A percentile compares a stretch with the other conserved stretches of the same genome.
Evolutionary conservation across 768 basidiomycete genomes (phyloP).

Genomic region (Pisolithus marmoratus): DNA sequence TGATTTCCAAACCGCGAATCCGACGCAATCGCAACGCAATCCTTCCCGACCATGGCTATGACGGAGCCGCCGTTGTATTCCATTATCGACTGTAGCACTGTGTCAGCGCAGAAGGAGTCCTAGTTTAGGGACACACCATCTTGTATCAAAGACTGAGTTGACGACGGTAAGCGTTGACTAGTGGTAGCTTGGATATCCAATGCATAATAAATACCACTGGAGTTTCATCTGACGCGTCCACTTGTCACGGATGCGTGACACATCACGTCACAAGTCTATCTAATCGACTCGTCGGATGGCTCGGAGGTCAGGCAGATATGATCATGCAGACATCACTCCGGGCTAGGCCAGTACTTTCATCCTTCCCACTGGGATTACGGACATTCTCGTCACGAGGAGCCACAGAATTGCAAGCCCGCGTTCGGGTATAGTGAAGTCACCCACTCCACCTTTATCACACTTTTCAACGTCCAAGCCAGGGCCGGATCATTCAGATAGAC

Average conservation of each 20-base stretch:
- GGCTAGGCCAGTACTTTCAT: not conserved
- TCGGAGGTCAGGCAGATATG: no score
- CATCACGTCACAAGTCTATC: not conserved
- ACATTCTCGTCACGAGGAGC: constrained; percentile 2
- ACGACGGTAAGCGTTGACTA: not conserved
- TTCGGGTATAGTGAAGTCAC: constrained; percentile 13
- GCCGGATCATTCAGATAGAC: constrained; percentile 53
- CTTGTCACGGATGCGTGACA: constrained; percentile 11
- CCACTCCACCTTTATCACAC: not conserved
- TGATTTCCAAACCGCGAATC: constrained; percentile 90
- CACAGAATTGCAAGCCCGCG: constrained; percentile 10
- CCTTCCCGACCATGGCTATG: constrained; percentile 98
- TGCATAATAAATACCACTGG: no score
- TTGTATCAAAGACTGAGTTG: constrained; percentile 12
- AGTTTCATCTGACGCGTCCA: constrained; percentile 19
- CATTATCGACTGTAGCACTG: constrained; percentile 67
- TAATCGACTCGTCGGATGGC: no score
- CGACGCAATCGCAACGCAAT: constrained; percentile 97
- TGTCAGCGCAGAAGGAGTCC: not conserved
- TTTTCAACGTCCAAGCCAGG: constrained; percentile 29
- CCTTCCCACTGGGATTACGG: not conserved
- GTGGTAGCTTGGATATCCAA: not conserved
- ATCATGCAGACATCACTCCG: not conserved
- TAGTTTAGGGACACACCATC: not conserved
- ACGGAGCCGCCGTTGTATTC: constrained; percentile 96